Percentiles rank a stretch among this genome's conserved stretches.
Conservation (phyloP, 257 asterid species). For the Solanum corneliomulleri region DNA sequence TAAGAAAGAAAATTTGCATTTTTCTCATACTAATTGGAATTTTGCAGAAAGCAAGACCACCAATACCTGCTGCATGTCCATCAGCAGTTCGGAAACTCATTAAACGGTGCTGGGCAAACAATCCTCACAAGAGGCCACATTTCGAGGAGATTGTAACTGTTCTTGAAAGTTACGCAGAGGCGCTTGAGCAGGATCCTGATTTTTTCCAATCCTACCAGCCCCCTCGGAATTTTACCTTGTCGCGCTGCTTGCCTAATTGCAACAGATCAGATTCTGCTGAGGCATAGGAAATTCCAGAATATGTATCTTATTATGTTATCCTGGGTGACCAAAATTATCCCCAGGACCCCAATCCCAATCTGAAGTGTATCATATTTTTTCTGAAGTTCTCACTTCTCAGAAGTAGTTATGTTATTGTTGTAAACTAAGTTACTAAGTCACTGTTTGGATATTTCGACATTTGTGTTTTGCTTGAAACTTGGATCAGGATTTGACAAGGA, state of each 20-base stretch:
- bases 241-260: conserved; percentile 52
- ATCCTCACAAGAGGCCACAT: conserved; percentile 76
- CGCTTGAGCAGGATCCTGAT: conserved; percentile 55
- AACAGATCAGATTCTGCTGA: conserved; percentile 20
- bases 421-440: neutral
- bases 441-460: neutral
- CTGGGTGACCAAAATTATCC: neutral
- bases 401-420: neutral
- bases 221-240: conserved; percentile 12
- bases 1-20: neutral
- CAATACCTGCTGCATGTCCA: conserved; percentile 74
- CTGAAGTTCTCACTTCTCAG: neutral
- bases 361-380: neutral
- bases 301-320: neutral
- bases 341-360: neutral
- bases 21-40: neutral
- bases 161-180: conserved; percentile 48
- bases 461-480: neutral
- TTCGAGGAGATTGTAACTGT: conserved; percentile 65
- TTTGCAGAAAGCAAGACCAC: conserved; percentile 81
- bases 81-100: conserved; percentile 49
- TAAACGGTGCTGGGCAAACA: conserved; percentile 76
- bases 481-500: neutral
- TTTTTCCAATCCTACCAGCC: conserved; percentile 49
- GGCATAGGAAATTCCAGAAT: conserved; percentile 10